phyloP scores from a whole-genome alignment of 768 basidiomycete species.

The Hemileccinum impolitum region DNA sequence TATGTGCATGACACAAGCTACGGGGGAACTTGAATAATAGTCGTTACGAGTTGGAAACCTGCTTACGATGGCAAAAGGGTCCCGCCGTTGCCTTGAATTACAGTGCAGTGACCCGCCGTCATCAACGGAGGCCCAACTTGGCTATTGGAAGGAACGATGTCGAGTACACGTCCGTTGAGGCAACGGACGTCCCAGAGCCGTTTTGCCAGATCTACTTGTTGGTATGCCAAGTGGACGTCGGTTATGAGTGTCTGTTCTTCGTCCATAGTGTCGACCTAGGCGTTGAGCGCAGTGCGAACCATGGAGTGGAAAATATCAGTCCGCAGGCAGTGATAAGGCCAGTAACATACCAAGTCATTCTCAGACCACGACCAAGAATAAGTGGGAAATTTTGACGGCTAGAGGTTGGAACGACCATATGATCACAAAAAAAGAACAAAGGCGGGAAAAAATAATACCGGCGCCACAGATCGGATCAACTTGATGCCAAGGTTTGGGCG shows the following conservation, averaged over 20 bases:
- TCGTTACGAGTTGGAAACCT: not conserved
- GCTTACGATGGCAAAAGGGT: slow-evolving; percentile 34
- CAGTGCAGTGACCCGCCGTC: not conserved
- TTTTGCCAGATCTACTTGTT: slow-evolving; percentile 23
- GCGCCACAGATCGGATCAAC: not conserved
- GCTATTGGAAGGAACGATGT: slow-evolving; percentile 17
- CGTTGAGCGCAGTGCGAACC: not conserved
- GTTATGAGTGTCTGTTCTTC: slow-evolving; percentile 13
- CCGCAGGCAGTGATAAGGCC: not conserved
- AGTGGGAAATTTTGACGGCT: not conserved
- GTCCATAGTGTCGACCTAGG: not conserved
- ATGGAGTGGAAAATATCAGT: too few relatives aligned
- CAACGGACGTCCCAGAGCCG: slow-evolving; percentile 34
- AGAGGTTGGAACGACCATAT: not conserved
- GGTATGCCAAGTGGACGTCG: slow-evolving; percentile 32
- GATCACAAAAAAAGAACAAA: not conserved
- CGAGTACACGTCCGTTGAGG: slow-evolving; percentile 25
- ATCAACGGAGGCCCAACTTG: not conserved
- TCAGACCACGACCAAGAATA: not conserved
- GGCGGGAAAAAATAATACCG: not conserved
- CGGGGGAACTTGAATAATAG: slow-evolving; percentile 6
- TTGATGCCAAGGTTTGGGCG: slow-evolving; percentile 44
- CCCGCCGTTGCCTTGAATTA: slow-evolving; percentile 26
- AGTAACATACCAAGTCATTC: not conserved
- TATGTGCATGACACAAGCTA: slow-evolving; percentile 58